Evolutionary conservation across 371 early-diverging fungal species (phyloP), one percentile per base, ranked within the genome.

Genomic region (Mortierella sp.): DNA sequence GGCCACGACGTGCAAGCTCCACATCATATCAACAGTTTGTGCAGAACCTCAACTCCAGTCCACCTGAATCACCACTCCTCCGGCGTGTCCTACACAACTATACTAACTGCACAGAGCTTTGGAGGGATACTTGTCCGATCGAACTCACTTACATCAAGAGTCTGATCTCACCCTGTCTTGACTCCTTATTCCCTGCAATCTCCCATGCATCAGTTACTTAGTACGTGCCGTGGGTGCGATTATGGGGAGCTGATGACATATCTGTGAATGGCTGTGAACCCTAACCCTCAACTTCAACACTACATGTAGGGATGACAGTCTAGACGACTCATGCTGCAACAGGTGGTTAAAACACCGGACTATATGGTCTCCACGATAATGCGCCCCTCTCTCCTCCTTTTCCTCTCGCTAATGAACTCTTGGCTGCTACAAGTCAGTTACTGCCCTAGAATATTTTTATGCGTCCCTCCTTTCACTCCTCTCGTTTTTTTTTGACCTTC

Each of bases 1-100:
- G 50, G 21, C 7, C 50, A 14, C 50, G 50, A 50, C 21, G 50
- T 50, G 50, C 50, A 50, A 50, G 50, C 50, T 50, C 50, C 14
- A 7, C 21, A 16, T 50, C 50, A 50, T 50, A 14, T 50, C 50
- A 4, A 50, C 50, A 50, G 37, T 50, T 50, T 50, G 3, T 50
- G 50, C 50, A 50, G 50, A 5, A 50, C 14, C n/a, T 50, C 7
- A 50, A 50, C n/a, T 21, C 50, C 14, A n/a, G 3, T 21, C 50
- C 50, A 14, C 21, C 21, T 50, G 50, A 21, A 16, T 50, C 50
- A 50, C 50, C 50, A 14, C 21, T 50, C 50, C n/a, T 50, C 4
- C 50, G 50, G 50, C 50, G 21, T 50, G 21, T 50, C 50, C 50
- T 50, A 50, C 50, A 50, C 50, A 50, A 50, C 21, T 50, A 50